Evolutionary conservation across 164 flowering plant genomes (phyloP).

Genomic region (Vitis cinerea): DNA sequence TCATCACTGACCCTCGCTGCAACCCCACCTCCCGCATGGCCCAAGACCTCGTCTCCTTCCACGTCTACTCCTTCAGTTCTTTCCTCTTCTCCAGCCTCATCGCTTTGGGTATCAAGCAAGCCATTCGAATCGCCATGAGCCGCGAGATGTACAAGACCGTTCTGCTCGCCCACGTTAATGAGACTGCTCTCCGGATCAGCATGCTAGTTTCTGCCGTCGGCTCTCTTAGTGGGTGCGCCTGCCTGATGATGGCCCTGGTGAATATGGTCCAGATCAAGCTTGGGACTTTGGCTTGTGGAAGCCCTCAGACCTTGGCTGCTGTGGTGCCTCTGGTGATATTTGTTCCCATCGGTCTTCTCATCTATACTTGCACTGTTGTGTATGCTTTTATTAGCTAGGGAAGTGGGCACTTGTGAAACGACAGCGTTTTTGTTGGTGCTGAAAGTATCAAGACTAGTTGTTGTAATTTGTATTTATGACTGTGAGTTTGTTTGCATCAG

Average conservation of each 20-base stretch:
- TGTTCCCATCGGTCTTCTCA: constrained; percentile 40
- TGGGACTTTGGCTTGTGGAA: constrained; percentile 59
- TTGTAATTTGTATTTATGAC: too few species aligned
- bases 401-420: neutral
- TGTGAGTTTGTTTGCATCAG: too few species aligned
- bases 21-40: constrained; percentile 24
- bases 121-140: constrained; percentile 34
- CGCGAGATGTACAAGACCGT: constrained; percentile 17
- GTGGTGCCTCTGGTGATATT: constrained; percentile 48
- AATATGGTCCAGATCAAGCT: constrained; percentile 86
- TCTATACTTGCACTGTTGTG: constrained; percentile 34
- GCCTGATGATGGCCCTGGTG: constrained; percentile 75
- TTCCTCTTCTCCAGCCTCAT: constrained; percentile 92
- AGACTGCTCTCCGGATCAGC: constrained; percentile 51
- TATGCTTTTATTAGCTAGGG: constrained; percentile 44
- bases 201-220: constrained; percentile 65
- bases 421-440: too few species aligned
- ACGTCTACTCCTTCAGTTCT: constrained; percentile 82
- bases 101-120: constrained; percentile 77
- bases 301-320: constrained; percentile 35
- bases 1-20: constrained; percentile 42
- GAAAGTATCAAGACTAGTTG: too few species aligned
- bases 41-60: constrained; percentile 65
- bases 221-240: constrained; percentile 70
- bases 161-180: constrained; percentile 40